Evolutionary conservation across 2,329 filamentous ascomycete genomes (phyloP).

Genomic region (Pseudogymnoascus sp.): DNA sequence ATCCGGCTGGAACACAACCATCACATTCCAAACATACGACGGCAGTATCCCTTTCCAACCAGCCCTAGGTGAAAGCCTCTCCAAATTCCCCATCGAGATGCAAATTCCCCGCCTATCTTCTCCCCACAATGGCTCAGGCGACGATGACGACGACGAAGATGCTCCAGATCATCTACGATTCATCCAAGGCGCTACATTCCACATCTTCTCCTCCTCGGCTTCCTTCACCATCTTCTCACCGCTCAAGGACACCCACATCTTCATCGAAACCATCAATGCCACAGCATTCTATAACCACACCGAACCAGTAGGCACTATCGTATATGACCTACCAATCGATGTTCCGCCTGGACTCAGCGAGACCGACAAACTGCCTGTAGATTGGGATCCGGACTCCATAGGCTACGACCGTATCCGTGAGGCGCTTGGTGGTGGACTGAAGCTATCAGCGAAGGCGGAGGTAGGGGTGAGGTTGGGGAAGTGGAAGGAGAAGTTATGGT

Average conservation of each 20-base stretch:
- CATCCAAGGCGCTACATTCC: constrained; percentile 79
- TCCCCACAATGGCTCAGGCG: constrained; percentile 41
- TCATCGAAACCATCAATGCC: constrained; percentile 74
- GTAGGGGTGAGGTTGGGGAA: constrained; percentile 68
- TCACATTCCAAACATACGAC: constrained; percentile 67
- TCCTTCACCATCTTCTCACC: constrained; percentile 80
- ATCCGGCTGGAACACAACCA: constrained; percentile 77
- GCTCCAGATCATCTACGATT: constrained; percentile 51
- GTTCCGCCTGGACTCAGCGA: constrained; percentile 67
- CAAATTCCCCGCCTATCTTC: constrained; percentile 61
- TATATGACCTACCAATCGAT: constrained; percentile 67
- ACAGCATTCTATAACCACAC: constrained; percentile 79
- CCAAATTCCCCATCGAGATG: constrained; percentile 64
- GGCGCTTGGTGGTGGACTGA: constrained; percentile 73
- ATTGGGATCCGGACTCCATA: constrained; percentile 69
- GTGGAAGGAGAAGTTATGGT: constrained; percentile 70
- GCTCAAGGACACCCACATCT: constrained; percentile 63
- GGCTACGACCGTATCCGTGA: constrained; percentile 77
- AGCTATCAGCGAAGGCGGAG: constrained; percentile 70
- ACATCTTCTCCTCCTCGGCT: constrained; percentile 80
- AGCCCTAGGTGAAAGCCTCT: constrained; percentile 64
- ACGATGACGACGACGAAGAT: constrained; percentile 35
- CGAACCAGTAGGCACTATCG: constrained; percentile 69
- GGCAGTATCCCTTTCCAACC: constrained; percentile 70
- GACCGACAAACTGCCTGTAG: constrained; percentile 74